Evolutionary conservation across 2,329 filamentous ascomycete species (phyloP).

Genomic region (Cylindrodendrum hubeiense): DNA sequence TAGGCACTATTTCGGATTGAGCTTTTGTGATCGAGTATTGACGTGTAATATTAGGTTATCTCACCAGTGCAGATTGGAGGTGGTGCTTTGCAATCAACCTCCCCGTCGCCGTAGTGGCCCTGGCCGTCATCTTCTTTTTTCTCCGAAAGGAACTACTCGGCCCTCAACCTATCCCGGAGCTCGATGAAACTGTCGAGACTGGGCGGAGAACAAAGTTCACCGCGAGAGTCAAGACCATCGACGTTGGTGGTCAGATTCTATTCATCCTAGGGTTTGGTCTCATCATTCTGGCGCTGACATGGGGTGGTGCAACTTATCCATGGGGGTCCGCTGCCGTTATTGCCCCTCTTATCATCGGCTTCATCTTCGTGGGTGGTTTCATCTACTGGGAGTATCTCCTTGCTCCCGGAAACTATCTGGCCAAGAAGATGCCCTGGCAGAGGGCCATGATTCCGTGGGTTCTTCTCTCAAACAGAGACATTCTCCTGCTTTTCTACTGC

Average conservation of each 20-base stretch:
- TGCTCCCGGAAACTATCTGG: conserved; percentile 60
- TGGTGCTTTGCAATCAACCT: conserved; percentile 76
- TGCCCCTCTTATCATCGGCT: conserved; percentile 61
- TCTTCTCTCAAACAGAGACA: conserved; percentile 68
- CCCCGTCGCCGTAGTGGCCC: conserved; percentile 64
- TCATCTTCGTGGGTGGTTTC: conserved; percentile 55
- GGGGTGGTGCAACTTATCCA: conserved; percentile 66
- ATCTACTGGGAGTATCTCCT: conserved; percentile 67
- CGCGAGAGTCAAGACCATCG: conserved; percentile 65
- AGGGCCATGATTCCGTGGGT: conserved; percentile 74
- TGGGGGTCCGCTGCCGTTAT: conserved; percentile 65
- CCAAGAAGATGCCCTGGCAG: conserved; percentile 64
- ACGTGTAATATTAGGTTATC: conserved; percentile 51
- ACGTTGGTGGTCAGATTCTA: conserved; percentile 66
- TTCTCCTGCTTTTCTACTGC: conserved; percentile 71
- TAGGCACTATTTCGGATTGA: conserved; percentile 12
- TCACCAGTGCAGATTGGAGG: conserved; percentile 69
- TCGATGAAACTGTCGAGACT: conserved; percentile 53
- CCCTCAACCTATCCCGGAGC: conserved; percentile 60
- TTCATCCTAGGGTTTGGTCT: conserved; percentile 68
- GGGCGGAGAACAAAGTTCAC: conserved; percentile 51
- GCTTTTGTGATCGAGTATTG: neutral
- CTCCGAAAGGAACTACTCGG: conserved; percentile 70
- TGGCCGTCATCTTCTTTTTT: conserved; percentile 67
- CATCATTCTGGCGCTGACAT: conserved; percentile 66